Base-by-base conservation (phyloP, 1,284 basidiomycete genomes). In the Heterobasidion irregulare region DNA sequence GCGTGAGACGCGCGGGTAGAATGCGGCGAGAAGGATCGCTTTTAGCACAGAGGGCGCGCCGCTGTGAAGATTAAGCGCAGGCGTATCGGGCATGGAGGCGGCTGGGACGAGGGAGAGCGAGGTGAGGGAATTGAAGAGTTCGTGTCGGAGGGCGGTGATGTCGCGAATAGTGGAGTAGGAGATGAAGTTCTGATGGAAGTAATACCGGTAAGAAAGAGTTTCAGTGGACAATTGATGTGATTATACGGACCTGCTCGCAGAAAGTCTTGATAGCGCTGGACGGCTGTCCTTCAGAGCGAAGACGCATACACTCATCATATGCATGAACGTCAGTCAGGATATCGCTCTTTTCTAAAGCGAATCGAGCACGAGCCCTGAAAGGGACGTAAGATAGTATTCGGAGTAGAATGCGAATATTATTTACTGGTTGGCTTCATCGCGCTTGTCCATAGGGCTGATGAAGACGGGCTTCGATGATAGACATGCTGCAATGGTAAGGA, bases 381-480 rank as follows among this genome's bases (percentile, higher is more conserved):
- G 19, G 19, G 6, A 2, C 15, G 18, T 16, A 8, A 15, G 6
- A 16, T 1, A 47, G 15, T 34, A 2, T 13, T 33, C 41, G 13
- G 26, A 47, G 8, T 8, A 36, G 13, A 45, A 44, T 10, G 44
- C 8, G 10, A 50, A 36, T 3, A 15, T 12, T 47, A 60, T 79
- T 56, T 64, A 92, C 86, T 76, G 76, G 52, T 75, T 79, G 7
- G 87, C 86, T 63, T 92, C 91, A 36, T 95, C 89, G 7, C 92
- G 77, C 68, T 86, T 86, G 36, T 96, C 92, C 66, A 89, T 78
- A 0, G 93, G 91, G 53, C 75, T 89, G 4, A 83, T 65, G 69
- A 97, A 97, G 43, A 98, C 69, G 1, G 94, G 88, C 65, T 96
- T 96, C 32, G 86, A 89, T 1, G 92, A 94, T 50, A 97, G 71